Base-by-base conservation (phyloP, 2,329 filamentous ascomycete genomes). In the Shiraia bambusicola region DNA sequence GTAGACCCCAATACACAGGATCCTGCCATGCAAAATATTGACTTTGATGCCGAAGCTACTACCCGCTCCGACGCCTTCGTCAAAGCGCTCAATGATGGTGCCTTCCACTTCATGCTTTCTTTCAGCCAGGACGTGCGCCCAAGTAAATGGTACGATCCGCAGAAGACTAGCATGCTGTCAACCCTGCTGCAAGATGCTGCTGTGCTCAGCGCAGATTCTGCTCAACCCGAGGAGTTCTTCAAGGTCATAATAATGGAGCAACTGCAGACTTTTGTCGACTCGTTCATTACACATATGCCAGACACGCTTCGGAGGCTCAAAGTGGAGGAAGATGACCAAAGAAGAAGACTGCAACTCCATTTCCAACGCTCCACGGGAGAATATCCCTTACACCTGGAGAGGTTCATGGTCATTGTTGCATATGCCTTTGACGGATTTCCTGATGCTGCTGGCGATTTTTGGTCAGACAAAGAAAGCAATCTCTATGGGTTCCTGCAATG, bases 401-500 rank as follows among this genome's bases (percentile, higher is more conserved):
- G 91, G 17, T 95, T 98, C 66, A 77, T 98, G 40, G 79, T 97
- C 50, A 84, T 97, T 48, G 92, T 97, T 46, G 87, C 93, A 3
- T 95, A 93, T 62, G 82, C 90, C 4, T 98, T 92, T 61, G 88
- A 97, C 59, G 83, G 86, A 22, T 85, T 90, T 26, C 81, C 87
- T 12, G 88, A 95, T 37, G 86, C 89, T 17, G 88, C 91, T 8
- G 82, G 88, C 59, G 86, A 84, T 24, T 97, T 97, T 56, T 98
- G 93, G 93, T 80, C 81, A 24, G 91, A 96, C 61, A 83, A 87
- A 2, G 93, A 98, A 58, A 90, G 90, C 61, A 95, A 96, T 55
- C 75, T 98, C 24, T 88, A 91, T 49, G 93, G 93, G 0, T 98
- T 98, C 64, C 78, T 98, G 65, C 88, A 95, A 51, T 98, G 93